Evolutionary conservation across 345 rosid species (phyloP), one percentile per base, ranked within the genome.

Genomic region (Eutrema yunnanense): DNA sequence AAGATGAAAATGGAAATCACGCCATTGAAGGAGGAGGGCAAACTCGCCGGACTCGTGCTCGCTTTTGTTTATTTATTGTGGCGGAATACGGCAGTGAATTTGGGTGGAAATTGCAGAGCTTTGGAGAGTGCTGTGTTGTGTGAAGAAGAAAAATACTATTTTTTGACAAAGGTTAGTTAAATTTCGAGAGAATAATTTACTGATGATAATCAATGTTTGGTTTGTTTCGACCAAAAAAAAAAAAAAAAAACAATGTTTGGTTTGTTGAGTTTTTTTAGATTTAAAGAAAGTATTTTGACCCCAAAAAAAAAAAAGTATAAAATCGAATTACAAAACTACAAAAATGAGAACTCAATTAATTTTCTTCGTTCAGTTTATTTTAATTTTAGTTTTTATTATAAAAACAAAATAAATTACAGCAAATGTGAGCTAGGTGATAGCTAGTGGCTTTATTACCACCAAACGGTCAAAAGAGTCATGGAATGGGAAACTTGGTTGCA

Each of bases 41-140:
- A 63, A 48, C 47, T 74, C 62, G 73, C 67, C 30, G 61, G 41
- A 57, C 72, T 66, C 78, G 78, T 74, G 71, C 54, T 64, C 47
- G 38, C 56, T 54, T 54, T 72, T 19, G 27, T 65, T 22, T 36
- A 33, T 29, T 32, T 41, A 54, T 42, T 16, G 69, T 42, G 75
- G 72, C 29, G 72, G 62, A 41, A 27, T 48, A 49, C 37, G 58
- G 65, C 72, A 65, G 46, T 73, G 50, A 73, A 6, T 73, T 55
- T 73, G 34, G 59, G 48, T 8, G 30, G 30, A 70, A 27, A 8
- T 46, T 48, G 71, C 65, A 55, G 71, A 57, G 67, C 60, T 73
- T 64, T 40, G 50, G 29, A 22, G 56, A 29, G 26, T 30, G 29
- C 5, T 56, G 59, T 44, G 49, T 51, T 63, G 49, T 62, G 63